Conservation (phyloP, 495 filamentous ascomycete species). For the Neurospora tetrasperma region DNA sequence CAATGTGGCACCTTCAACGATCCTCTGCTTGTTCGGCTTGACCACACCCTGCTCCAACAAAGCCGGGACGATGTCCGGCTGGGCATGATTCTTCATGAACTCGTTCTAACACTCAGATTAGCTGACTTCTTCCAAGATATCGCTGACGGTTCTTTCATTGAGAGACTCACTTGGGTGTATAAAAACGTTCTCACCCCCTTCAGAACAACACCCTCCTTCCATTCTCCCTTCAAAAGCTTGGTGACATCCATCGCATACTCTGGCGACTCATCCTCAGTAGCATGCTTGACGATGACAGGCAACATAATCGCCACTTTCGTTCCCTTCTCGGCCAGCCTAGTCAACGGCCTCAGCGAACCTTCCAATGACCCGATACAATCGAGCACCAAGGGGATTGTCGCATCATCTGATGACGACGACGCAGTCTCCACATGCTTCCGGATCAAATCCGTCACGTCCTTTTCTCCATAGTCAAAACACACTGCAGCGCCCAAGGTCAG, state of each 20-base stretch:
- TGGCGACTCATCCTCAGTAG: slow-evolving; percentile 26
- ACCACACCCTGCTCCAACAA: slow-evolving; percentile 35
- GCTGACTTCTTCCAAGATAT: not conserved
- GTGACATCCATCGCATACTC: slow-evolving; percentile 36
- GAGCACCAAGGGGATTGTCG: slow-evolving; percentile 32
- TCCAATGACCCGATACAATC: slow-evolving; percentile 44
- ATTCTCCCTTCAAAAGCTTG: slow-evolving; percentile 20
- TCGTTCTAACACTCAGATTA: slow-evolving; percentile 29
- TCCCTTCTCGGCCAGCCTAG: slow-evolving; percentile 33
- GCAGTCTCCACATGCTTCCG: slow-evolving; percentile 6
- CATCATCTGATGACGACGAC: not conserved
- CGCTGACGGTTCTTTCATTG: not conserved
- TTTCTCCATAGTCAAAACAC: slow-evolving; percentile 38
- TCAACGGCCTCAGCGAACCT: slow-evolving; percentile 30
- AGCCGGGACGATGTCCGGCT: slow-evolving; percentile 38
- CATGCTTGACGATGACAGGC: slow-evolving; percentile 39
- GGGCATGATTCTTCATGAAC: slow-evolving; percentile 36
- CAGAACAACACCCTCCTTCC: slow-evolving; percentile 39
- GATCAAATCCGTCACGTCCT: slow-evolving; percentile 28
- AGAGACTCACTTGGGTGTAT: slow-evolving; percentile 32
- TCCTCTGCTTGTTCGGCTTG: slow-evolving; percentile 34
- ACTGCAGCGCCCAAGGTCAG: slow-evolving; percentile 30
- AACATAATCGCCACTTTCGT: slow-evolving; percentile 41
- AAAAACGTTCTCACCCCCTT: slow-evolving; percentile 39
- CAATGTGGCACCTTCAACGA: slow-evolving; percentile 38